A percentile compares a stretch with the other conserved stretches of the same genome.
phyloP scores from a whole-genome alignment of 257 asterid species.

The Solanum ahanhuiri region DNA sequence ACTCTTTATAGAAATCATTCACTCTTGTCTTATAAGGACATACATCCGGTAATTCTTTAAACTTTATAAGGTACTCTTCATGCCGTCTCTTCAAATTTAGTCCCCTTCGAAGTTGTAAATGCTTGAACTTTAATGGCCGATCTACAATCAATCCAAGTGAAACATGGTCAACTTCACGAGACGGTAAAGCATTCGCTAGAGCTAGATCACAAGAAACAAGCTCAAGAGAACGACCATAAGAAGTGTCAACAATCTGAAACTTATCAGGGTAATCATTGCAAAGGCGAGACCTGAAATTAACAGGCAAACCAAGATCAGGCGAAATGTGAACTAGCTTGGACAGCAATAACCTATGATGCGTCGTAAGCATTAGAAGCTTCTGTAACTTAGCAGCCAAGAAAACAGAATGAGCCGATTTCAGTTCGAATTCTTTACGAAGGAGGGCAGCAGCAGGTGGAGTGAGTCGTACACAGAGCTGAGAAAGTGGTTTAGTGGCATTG shows the following conservation, averaged over 20 bases:
- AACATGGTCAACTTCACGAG: slow-evolving; percentile 16
- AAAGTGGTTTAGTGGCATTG: slow-evolving; percentile 52
- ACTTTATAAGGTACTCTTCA: slow-evolving; percentile 56
- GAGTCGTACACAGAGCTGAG: slow-evolving; percentile 81
- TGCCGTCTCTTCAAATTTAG: slow-evolving; percentile 63
- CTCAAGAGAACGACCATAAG: slow-evolving; percentile 88
- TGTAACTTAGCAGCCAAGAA: slow-evolving; percentile 63
- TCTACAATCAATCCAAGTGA: slow-evolving; percentile 68
- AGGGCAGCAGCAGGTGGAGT: slow-evolving; percentile 73
- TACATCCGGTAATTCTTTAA: slow-evolving; percentile 47
- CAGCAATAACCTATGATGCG: slow-evolving; percentile 59
- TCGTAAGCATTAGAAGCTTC: slow-evolving; percentile 85
- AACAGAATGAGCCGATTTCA: slow-evolving; percentile 37
- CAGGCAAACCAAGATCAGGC: slow-evolving; percentile 79
- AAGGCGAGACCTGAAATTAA: slow-evolving; percentile 68
- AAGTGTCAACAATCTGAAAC: slow-evolving; percentile 70
- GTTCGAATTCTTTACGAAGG: slow-evolving; percentile 38
- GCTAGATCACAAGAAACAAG: slow-evolving; percentile 61
- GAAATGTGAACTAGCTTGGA: slow-evolving; percentile 73
- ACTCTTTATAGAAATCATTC: slow-evolving; percentile 37
- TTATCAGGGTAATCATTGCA: slow-evolving; percentile 75
- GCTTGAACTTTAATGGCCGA: slow-evolving; percentile 81
- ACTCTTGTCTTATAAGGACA: slow-evolving; percentile 65
- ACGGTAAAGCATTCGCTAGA: slow-evolving; percentile 42
- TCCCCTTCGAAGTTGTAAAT: slow-evolving; percentile 66